These are phyloP conservation scores for Fusarium drepaniforme DNA, from an alignment of 2,329 filamentous ascomycete genomes.

Conservation along the genomic window DNA sequence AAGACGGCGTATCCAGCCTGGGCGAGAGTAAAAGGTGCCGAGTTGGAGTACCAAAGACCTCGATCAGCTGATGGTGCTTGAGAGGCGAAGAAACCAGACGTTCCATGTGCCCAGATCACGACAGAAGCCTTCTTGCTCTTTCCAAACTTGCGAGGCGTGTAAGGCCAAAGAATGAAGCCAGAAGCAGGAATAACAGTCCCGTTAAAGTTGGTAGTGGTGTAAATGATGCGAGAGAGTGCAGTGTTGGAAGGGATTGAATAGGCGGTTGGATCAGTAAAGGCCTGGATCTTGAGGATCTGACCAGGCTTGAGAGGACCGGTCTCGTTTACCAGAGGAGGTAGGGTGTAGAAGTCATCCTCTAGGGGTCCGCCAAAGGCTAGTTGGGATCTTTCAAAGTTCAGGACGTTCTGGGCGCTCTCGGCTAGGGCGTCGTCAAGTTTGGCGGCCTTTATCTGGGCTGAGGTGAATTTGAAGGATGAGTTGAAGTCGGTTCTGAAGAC, in stretches of 20 bases:
- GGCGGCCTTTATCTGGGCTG: background rate
- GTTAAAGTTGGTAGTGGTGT: conserved; percentile 59
- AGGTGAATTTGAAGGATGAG: conserved; percentile 1
- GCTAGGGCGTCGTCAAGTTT: background rate
- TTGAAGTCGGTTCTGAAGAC: conserved; percentile 7
- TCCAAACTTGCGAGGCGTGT: conserved; percentile 10
- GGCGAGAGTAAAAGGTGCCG: conserved; percentile 54
- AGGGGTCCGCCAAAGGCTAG: conserved; percentile 1
- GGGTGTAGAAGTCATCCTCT: conserved; percentile 56
- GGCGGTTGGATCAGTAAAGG: conserved; percentile 50
- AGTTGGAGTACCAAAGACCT: conserved; percentile 55
- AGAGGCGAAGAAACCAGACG: conserved; percentile 54
- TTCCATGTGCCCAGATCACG: conserved; percentile 60
- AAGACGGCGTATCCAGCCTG: conserved; percentile 59
- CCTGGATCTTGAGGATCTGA: conserved; percentile 54
- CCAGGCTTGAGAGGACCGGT: conserved; percentile 46
- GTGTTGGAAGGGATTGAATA: conserved; percentile 57
- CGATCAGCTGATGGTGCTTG: conserved; percentile 56
- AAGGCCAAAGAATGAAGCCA: conserved; percentile 64
- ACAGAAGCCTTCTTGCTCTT: conserved; percentile 21
- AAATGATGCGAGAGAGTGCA: conserved; percentile 62
- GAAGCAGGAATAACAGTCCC: conserved; percentile 60
- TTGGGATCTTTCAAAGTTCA: conserved; percentile 8
- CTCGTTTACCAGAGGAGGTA: conserved; percentile 37
- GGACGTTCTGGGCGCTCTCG: background rate